Conservation (phyloP, 768 basidiomycete genomes). For the Boletus rubroflammeus region DNA sequence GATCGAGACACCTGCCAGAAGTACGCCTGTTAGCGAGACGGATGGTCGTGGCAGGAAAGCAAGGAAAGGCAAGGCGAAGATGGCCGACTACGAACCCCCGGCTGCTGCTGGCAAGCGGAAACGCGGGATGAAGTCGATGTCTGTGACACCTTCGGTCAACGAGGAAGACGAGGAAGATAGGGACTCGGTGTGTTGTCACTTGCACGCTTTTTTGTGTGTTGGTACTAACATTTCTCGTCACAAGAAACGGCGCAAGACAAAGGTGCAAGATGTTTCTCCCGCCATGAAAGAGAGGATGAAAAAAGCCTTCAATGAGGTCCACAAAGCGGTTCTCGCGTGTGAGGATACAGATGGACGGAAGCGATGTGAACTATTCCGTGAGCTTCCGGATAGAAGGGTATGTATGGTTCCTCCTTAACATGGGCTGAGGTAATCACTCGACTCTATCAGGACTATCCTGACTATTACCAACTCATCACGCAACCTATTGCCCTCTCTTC, state of each 20-base stretch:
- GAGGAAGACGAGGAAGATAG: constrained; percentile 81
- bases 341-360: constrained; percentile 72
- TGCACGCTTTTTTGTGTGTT: neutral
- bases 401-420: constrained; percentile 14
- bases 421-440: constrained; percentile 10
- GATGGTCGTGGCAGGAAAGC: constrained; percentile 52
- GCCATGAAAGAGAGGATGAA: constrained; percentile 74
- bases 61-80: constrained; percentile 60
- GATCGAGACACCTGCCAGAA: constrained; percentile 56
- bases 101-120: constrained; percentile 63
- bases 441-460: constrained; percentile 71
- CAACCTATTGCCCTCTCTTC: constrained; percentile 85
- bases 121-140: constrained; percentile 66
- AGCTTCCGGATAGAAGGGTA: constrained; percentile 77
- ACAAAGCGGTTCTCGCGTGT: constrained; percentile 68
- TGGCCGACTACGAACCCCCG: constrained; percentile 47
- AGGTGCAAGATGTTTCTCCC: constrained; percentile 53
- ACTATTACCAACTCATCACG: constrained; percentile 87
- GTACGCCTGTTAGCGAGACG: constrained; percentile 61
- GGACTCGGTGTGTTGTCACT: constrained; percentile 48
- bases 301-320: constrained; percentile 73
- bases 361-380: constrained; percentile 84
- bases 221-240: constrained; percentile 1
- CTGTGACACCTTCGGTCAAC: constrained; percentile 68
- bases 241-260: constrained; percentile 86